phyloP scores from a whole-genome alignment of 2,329 filamentous ascomycete species.

The Ophiocordyceps camponoti-floridani region DNA sequence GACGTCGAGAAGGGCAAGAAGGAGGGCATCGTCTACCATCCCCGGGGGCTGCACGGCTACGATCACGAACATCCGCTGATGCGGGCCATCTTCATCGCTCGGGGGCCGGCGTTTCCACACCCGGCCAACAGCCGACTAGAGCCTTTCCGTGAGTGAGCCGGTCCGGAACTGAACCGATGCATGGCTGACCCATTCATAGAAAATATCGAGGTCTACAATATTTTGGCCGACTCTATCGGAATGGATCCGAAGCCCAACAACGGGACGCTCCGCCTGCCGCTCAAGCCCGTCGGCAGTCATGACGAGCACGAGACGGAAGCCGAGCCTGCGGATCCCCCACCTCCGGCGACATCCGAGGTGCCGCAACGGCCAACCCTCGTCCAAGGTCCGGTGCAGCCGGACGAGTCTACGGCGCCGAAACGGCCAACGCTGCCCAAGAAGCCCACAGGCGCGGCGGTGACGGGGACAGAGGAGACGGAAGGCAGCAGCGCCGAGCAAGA shows the following conservation, averaged over 20 bases:
- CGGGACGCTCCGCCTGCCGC: constrained; percentile 60
- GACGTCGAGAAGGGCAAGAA: constrained; percentile 47
- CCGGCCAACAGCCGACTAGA: constrained; percentile 61
- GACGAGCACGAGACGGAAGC: constrained; percentile 27
- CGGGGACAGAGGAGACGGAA: constrained; percentile 3
- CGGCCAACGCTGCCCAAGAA: constrained; percentile 2
- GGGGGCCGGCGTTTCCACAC: constrained; percentile 84
- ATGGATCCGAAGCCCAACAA: constrained; percentile 65
- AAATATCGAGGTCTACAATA: constrained; percentile 90
- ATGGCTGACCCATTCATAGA: constrained; percentile 28
- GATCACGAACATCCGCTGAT: constrained; percentile 90
- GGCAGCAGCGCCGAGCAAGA: constrained; percentile 1
- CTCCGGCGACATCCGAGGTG: constrained; percentile 5
- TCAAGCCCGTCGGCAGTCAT: constrained; percentile 46
- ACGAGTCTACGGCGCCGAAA: background rate
- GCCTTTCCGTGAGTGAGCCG: constrained; percentile 55
- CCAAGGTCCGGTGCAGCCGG: background rate
- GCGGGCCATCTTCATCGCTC: constrained; percentile 85
- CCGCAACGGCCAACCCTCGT: constrained; percentile 3
- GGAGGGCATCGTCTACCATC: constrained; percentile 53
- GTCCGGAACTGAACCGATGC: background rate
- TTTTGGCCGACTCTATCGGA: constrained; percentile 74
- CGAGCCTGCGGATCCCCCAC: constrained; percentile 34
- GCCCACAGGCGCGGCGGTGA: background rate
- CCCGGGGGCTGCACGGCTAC: constrained; percentile 79